Evolutionary conservation across 2,329 filamentous ascomycete species (phyloP).

Genomic region (Hymenoscyphus albidus): DNA sequence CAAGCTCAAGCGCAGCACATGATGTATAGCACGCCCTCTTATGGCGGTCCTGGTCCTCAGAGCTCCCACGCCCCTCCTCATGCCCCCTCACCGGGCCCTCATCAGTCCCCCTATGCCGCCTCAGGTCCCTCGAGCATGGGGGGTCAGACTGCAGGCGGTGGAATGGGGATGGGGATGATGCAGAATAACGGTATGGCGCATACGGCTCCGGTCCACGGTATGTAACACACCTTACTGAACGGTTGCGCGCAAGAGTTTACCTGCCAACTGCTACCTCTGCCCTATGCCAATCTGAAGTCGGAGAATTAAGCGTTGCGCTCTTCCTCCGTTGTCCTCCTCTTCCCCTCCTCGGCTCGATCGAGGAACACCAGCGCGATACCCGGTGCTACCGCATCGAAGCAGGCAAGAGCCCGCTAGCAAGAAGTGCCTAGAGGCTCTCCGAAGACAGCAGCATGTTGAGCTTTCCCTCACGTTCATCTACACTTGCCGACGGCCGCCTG

Average conservation of each 20-base stretch:
- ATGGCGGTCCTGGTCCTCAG: slow-evolving; percentile 13
- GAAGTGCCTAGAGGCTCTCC: slow-evolving; percentile 4
- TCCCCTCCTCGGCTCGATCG: slow-evolving; percentile 9
- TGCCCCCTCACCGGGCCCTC: slow-evolving; percentile 10
- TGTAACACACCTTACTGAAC: slow-evolving; percentile 27
- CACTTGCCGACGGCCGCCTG: slow-evolving; percentile 16
- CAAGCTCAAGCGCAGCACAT: slow-evolving; percentile 39
- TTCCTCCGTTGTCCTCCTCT: background rate
- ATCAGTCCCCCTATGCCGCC: slow-evolving; percentile 29
- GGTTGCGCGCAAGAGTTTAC: background rate
- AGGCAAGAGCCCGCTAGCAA: slow-evolving; percentile 15
- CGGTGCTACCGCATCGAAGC: background rate
- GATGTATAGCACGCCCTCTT: slow-evolving; percentile 50
- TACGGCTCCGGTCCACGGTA: slow-evolving; percentile 33
- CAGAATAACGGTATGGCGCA: slow-evolving; percentile 41
- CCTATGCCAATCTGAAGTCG: background rate
- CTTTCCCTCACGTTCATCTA: slow-evolving; percentile 18
- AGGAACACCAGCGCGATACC: slow-evolving; percentile 8
- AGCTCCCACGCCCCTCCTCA: background rate
- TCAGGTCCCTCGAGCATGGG: slow-evolving; percentile 28
- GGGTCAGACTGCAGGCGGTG: slow-evolving; percentile 23
- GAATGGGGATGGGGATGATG: slow-evolving; percentile 51
- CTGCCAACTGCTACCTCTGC: slow-evolving; percentile 3
- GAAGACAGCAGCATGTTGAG: slow-evolving; percentile 18
- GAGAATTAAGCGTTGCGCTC: background rate